Evolutionary conservation across 2,329 filamentous ascomycete genomes (phyloP).

Genomic region (Aspergillus sp.): DNA sequence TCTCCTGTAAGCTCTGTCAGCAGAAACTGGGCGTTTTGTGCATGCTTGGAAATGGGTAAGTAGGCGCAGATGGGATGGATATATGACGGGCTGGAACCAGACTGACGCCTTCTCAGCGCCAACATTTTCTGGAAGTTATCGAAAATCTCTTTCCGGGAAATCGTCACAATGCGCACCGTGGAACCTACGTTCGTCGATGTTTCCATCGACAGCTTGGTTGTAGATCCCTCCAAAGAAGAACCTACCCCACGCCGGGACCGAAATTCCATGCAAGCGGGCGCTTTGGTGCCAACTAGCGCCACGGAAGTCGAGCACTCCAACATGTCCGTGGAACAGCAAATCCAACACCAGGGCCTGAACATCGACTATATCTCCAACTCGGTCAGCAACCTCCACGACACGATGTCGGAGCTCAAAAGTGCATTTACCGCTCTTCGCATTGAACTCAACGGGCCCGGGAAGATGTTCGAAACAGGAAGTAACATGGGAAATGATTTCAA

Average conservation of each 20-base stretch:
- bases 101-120: conserved; percentile 21
- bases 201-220: conserved; percentile 29
- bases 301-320: conserved; percentile 17
- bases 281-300: conserved; percentile 21
- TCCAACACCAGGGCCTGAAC: conserved; percentile 35
- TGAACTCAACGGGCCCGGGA: conserved; percentile 32
- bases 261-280: conserved; percentile 17
- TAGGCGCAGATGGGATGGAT: conserved; percentile 3
- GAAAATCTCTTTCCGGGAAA: conserved; percentile 38
- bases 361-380: conserved; percentile 39
- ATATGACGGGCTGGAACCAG: background rate
- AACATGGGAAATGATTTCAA: conserved; percentile 27
- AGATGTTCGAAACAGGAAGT: conserved; percentile 19
- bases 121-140: conserved; percentile 41
- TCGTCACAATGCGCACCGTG: conserved; percentile 38
- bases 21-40: conserved; percentile 37
- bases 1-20: conserved; percentile 37
- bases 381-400: conserved; percentile 37
- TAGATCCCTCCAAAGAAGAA: conserved; percentile 20
- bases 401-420: conserved; percentile 38
- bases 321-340: conserved; percentile 30
- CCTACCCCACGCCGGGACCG: conserved; percentile 16
- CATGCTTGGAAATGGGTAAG: conserved; percentile 35
- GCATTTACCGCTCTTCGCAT: conserved; percentile 38
- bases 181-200: conserved; percentile 34